These are phyloP conservation scores for Apiospora saccharicola DNA, from an alignment of 2,329 filamentous ascomycete genomes.

Conservation along the genomic window DNA sequence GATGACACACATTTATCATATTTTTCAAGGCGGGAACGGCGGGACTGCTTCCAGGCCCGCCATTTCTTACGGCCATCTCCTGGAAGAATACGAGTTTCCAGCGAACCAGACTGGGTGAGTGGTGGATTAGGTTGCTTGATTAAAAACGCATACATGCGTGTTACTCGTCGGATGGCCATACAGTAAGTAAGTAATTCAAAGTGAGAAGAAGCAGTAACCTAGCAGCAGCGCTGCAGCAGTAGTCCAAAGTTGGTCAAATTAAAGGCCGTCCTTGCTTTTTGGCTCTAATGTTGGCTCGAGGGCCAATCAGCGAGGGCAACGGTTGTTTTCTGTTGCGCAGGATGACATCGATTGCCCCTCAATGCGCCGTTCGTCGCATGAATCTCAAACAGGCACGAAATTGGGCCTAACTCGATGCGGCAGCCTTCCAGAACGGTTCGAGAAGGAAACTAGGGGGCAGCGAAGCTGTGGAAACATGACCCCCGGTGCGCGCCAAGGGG, in stretches of 20 bases:
- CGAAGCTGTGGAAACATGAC: constrained; percentile 13
- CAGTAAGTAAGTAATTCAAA: neutral
- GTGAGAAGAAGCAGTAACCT: neutral
- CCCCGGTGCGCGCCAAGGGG: constrained; percentile 12
- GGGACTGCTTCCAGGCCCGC: constrained; percentile 8
- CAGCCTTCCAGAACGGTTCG: constrained; percentile 30
- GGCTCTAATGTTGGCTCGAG: constrained; percentile 29
- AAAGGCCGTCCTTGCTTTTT: constrained; percentile 22
- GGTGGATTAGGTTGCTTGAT: neutral
- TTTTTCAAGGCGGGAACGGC: constrained; percentile 14
- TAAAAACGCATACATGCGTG: neutral
- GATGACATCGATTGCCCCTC: constrained; percentile 21
- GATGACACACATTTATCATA: constrained; percentile 15
- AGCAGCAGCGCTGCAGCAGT: neutral
- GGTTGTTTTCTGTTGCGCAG: constrained; percentile 24
- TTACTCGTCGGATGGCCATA: neutral
- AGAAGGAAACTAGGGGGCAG: constrained; percentile 26
- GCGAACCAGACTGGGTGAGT: constrained; percentile 6
- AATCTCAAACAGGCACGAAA: constrained; percentile 29
- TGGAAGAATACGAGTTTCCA: constrained; percentile 17
- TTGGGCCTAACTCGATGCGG: constrained; percentile 28
- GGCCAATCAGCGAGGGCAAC: neutral
- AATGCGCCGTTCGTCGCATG: constrained; percentile 22
- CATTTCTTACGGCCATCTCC: constrained; percentile 14
- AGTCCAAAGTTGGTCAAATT: constrained; percentile 4